Evolutionary conservation across 2,329 filamentous ascomycete species (phyloP).

Genomic region (Colletotrichum sp.): DNA sequence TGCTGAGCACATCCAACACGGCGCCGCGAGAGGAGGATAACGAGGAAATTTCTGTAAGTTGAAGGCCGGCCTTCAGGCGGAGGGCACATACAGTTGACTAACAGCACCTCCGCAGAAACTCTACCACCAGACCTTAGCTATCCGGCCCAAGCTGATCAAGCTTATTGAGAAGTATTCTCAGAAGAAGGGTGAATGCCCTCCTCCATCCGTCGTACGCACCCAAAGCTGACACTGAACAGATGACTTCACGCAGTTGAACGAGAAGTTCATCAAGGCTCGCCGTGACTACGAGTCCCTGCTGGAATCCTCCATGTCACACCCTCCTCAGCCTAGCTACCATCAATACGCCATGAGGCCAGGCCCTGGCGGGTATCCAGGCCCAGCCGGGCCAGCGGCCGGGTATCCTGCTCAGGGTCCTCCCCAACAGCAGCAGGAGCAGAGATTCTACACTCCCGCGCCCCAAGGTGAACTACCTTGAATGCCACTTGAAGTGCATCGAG

Average conservation of each 20-base stretch:
- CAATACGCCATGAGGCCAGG: constrained; percentile 65
- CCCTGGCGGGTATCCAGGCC: constrained; percentile 47
- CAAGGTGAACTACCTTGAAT: constrained; percentile 43
- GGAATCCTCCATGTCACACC: constrained; percentile 95
- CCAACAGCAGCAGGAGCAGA: constrained; percentile 41
- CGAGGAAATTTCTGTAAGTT: constrained; percentile 88
- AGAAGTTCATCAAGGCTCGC: constrained; percentile 99
- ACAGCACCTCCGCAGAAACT: constrained; percentile 55
- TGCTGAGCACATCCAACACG: constrained; percentile 86
- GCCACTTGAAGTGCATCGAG: constrained; percentile 11
- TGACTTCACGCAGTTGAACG: constrained; percentile 97
- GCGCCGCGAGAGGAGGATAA: constrained; percentile 87
- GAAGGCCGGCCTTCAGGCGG: not conserved
- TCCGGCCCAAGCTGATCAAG: constrained; percentile 95
- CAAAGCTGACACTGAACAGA: constrained; percentile 57
- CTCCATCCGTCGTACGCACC: not conserved
- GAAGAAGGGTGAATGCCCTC: constrained; percentile 77
- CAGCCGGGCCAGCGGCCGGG: constrained; percentile 28
- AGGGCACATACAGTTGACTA: not conserved
- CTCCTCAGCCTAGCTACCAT: constrained; percentile 80
- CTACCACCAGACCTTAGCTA: constrained; percentile 93
- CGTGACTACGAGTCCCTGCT: constrained; percentile 96
- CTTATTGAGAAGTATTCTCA: constrained; percentile 99
- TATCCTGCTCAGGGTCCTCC: constrained; percentile 48
- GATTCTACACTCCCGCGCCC: constrained; percentile 71